These are phyloP conservation scores for Hypoxylon sp. DNA, from an alignment of 2,329 filamentous ascomycete species.

Conservation along the genomic window DNA sequence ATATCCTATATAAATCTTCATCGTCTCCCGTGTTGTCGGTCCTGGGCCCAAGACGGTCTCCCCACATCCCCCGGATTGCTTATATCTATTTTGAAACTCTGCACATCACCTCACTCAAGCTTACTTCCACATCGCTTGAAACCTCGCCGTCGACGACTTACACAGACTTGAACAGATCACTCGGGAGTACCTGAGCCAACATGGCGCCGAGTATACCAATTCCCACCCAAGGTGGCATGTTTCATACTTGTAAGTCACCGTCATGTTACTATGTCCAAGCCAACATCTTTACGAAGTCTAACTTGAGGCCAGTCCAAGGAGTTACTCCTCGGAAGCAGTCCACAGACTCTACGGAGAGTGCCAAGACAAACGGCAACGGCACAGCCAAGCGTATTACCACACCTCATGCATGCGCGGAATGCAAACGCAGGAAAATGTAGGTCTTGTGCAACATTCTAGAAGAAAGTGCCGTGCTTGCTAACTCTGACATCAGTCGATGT, in stretches of 20 bases:
- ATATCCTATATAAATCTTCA: conserved; percentile 60
- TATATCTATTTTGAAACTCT: conserved; percentile 41
- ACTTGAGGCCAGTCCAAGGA: conserved; percentile 60
- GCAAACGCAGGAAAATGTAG: conserved; percentile 83
- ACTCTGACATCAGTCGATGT: conserved; percentile 68
- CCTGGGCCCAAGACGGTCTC: conserved; percentile 48
- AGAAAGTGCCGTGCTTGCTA: conserved; percentile 42
- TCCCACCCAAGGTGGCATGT: conserved; percentile 66
- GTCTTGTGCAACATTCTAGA: conserved; percentile 41
- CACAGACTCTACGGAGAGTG: conserved; percentile 57
- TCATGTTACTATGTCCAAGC: not conserved
- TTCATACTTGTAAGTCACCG: conserved; percentile 60
- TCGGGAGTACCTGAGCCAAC: conserved; percentile 42
- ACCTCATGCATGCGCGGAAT: conserved; percentile 62
- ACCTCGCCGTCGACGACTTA: conserved; percentile 37
- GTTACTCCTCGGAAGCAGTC: conserved; percentile 66
- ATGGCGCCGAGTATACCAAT: conserved; percentile 64
- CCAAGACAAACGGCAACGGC: conserved; percentile 52
- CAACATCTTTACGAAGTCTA: conserved; percentile 24
- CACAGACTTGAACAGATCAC: conserved; percentile 33
- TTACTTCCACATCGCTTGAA: conserved; percentile 49
- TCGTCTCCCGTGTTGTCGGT: conserved; percentile 55
- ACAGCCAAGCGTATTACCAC: conserved; percentile 56
- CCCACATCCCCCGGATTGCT: conserved; percentile 47
- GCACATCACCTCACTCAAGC: conserved; percentile 37